Evolutionary conservation across 2,329 filamentous ascomycete species (phyloP), one percentile per base, ranked within the genome.

Genomic region (Cladophialophora yegresii): DNA sequence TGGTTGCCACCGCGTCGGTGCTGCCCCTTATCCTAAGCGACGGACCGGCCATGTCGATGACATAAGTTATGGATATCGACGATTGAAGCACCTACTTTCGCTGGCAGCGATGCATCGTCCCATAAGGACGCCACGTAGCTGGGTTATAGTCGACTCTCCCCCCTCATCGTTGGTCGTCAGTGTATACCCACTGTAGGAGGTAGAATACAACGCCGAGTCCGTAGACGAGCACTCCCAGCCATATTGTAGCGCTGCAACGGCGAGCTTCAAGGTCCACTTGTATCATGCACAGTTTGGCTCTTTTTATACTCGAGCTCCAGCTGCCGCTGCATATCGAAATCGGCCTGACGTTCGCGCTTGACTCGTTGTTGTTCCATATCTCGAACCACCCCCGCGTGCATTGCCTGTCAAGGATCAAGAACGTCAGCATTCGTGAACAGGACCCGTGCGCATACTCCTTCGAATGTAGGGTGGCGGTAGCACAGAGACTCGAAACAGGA

Each of bases 361-460:
- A 97, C 76, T 53, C 90, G 87, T 76, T 96, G 93, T 74, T 96
- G 92, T 75, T 98, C 93, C 83, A 97, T 90, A 74, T 99, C 95
- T 69, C 93, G 90, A 69, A 98, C 82, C 49, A 99, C 95, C 51
- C 95, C 95, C 70, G 89, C 86, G 74, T 99, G 95, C 95, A 99
- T 99, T 63, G 91, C 90, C 95, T 79, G 68, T n/a, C 0, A 36
- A 54, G 16, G 8, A 8, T n/a, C 36, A 20, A 43, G 16, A n/a
- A 43, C 16, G 16, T 43, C 36, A 43, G 36, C 36, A 43, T 20
- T 43, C 36, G 16, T 50, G 22, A 23, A 50, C 12, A 50, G 47
- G 16, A 4, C 9, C n/a, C n/a, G n/a, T n/a, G n/a, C n/a, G n/a
- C n/a, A n/a, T n/a, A n/a, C n/a, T n/a, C 9, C n/a, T 13, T 50